Percentiles rank a stretch among this genome's conserved stretches.
phyloP scores from a whole-genome alignment of 495 filamentous ascomycete species.

The Podospora fimiseda region DNA sequence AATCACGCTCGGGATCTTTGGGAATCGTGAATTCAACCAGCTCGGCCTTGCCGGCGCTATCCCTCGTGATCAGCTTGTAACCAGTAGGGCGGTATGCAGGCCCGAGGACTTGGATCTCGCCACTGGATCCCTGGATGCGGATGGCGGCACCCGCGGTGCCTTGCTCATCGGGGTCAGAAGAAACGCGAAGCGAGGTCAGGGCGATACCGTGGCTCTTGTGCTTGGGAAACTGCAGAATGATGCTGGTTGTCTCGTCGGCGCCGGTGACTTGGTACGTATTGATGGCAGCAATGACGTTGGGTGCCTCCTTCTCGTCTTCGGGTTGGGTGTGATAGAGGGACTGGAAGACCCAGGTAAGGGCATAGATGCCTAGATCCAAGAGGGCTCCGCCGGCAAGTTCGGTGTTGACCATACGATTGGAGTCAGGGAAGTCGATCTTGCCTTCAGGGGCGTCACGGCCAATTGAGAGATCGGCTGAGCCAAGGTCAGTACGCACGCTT shows the following conservation, averaged over 20 bases:
- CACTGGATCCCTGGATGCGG: slow-evolving; percentile 77
- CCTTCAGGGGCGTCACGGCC: slow-evolving; percentile 33
- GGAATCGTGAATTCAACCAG: slow-evolving; percentile 61
- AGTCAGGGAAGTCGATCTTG: slow-evolving; percentile 41
- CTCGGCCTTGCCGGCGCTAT: slow-evolving; percentile 41
- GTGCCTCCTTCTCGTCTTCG: slow-evolving; percentile 45
- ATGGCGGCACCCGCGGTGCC: slow-evolving; percentile 59
- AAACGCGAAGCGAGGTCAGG: slow-evolving; percentile 65
- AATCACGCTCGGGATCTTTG: slow-evolving; percentile 38
- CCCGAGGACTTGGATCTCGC: slow-evolving; percentile 78
- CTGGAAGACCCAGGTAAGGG: slow-evolving; percentile 91
- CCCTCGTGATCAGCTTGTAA: slow-evolving; percentile 54
- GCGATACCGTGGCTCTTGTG: slow-evolving; percentile 66
- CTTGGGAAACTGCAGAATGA: slow-evolving; percentile 70
- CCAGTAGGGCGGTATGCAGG: slow-evolving; percentile 63
- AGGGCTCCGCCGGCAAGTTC: slow-evolving; percentile 81
- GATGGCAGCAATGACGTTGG: slow-evolving; percentile 51
- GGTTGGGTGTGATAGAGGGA: slow-evolving; percentile 77
- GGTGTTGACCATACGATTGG: slow-evolving; percentile 77
- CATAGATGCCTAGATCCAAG: slow-evolving; percentile 86
- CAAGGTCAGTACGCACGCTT: not conserved
- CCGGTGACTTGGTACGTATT: slow-evolving; percentile 75
- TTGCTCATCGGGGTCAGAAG: slow-evolving; percentile 58
- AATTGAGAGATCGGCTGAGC: slow-evolving; percentile 54
- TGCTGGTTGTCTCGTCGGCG: slow-evolving; percentile 73